Base-by-base conservation (phyloP, 371 early-diverging fungal genomes). In the Mucor velutinosus region DNA sequence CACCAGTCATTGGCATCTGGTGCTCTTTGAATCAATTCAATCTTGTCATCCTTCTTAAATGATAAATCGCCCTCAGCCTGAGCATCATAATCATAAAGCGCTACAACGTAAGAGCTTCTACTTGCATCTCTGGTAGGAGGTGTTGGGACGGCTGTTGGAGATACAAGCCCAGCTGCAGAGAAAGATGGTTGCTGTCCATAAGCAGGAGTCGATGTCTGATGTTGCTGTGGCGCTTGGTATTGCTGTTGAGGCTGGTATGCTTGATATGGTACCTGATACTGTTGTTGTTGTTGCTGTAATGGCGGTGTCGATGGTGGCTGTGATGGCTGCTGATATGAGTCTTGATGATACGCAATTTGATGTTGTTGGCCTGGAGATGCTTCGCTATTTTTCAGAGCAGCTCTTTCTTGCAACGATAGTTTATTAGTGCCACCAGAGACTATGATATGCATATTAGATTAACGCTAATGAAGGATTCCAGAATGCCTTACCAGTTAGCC, bases 51-150 rank as follows among this genome's bases (percentile, higher is more conserved):
- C 61, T 86, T 87, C 5, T 72, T 70, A 76, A 93, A 91, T 10
- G 80, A 72, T 58, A 93, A 73, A 68, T 93, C 93, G 8, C 91
- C 91, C 2, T 82, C 85, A 33, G 89, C 84, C 67, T 89, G 88
- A 11, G 89, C 92, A 11, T 78, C 76, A 70, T 88, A 93, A 67
- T 93, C 91, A 73, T 92, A 93, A 37, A 93, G 69, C 7, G 93
- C 93, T 21, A 78, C 67, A 14, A 83, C 84, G 27, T 60, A 61
- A 5, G 17, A 33, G 12, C 7, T 21, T 59, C 39, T 33, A 15
- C 39, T 59, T 15, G 17, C 55, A 15, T 53, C 53, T 37, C 56
- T 27, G 17, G 56, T 19, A 15, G 64, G 64, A 30, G 64, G 57
- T 39, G 65, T n/a, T 25, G 67, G 62, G 21, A 60, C 51, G 6